phyloP scores from a whole-genome alignment of 176 grass and related monocot genomes.

The Musa acuminata region DNA sequence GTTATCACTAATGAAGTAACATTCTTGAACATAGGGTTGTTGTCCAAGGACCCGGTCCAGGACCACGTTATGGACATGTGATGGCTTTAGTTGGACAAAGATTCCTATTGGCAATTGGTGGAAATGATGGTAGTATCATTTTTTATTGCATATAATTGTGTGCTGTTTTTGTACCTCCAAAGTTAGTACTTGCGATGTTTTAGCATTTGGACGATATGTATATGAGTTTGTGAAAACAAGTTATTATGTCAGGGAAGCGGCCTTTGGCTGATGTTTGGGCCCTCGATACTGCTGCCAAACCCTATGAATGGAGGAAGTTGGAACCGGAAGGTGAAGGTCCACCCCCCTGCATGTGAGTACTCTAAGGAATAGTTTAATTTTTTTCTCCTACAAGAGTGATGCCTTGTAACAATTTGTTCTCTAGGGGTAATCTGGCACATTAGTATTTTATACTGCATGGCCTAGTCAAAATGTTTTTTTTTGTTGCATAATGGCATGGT shows the following conservation, averaged over 20 bases:
- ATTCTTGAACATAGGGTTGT: slow-evolving; percentile 57
- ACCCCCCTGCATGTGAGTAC: slow-evolving; percentile 98
- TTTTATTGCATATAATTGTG: slow-evolving; percentile 14
- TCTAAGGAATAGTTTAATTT: neutral
- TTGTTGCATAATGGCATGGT: neutral
- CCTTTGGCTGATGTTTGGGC: slow-evolving; percentile 98
- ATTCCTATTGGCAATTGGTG: slow-evolving; percentile 97
- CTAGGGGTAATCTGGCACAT: neutral
- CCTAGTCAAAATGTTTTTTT: neutral
- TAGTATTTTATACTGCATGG: neutral
- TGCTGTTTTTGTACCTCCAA: slow-evolving; percentile 9
- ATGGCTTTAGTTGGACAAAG: slow-evolving; percentile 99
- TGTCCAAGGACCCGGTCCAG: slow-evolving; percentile 98
- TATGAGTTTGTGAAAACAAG: neutral
- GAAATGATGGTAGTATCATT: slow-evolving; percentile 84
- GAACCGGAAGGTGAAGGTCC: slow-evolving; percentile 99
- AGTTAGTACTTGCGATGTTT: slow-evolving; percentile 2
- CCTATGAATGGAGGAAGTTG: slow-evolving; percentile 99
- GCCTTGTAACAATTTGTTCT: neutral
- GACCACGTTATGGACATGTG: slow-evolving; percentile 95
- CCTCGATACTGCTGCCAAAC: slow-evolving; percentile 97
- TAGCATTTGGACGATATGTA: neutral
- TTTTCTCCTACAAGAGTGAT: slow-evolving; percentile 8
- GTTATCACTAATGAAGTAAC: slow-evolving; percentile 31
- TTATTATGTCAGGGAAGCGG: slow-evolving; percentile 58